Evolutionary conservation across 495 filamentous ascomycete species (phyloP).

Genomic region (Coniosporium apollinis): DNA sequence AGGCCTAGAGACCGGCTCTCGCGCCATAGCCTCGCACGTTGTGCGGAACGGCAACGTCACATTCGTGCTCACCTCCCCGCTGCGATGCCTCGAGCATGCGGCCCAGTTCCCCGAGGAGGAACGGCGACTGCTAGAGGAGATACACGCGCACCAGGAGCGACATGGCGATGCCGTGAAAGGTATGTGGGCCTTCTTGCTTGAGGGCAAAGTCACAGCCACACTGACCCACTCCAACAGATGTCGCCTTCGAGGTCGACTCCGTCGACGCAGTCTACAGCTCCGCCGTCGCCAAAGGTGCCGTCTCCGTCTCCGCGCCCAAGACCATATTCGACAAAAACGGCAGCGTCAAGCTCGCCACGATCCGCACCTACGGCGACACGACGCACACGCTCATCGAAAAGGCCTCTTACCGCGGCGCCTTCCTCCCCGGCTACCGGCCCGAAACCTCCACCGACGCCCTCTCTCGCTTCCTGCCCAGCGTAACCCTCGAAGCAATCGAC

Average conservation of each 20-base stretch:
- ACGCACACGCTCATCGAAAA: constrained; percentile 75
- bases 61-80: constrained; percentile 71
- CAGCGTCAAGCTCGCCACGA: constrained; percentile 49
- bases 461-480: constrained; percentile 32
- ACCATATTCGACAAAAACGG: constrained; percentile 33
- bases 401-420: constrained; percentile 44
- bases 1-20: constrained; percentile 72
- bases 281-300: constrained; percentile 54
- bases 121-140: constrained; percentile 40
- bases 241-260: constrained; percentile 81
- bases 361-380: constrained; percentile 81
- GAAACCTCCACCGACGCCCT: constrained; percentile 31
- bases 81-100: too few relatives aligned
- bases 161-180: constrained; percentile 89
- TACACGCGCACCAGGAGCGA: constrained; percentile 56
- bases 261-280: constrained; percentile 54
- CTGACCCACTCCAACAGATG: too few relatives aligned
- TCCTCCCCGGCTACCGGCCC: constrained; percentile 62
- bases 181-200: constrained; percentile 6
- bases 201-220: too few relatives aligned
- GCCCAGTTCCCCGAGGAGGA: too few relatives aligned
- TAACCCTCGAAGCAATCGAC: constrained; percentile 60
- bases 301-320: constrained; percentile 39
- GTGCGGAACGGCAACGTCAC: constrained; percentile 58
- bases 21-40: constrained; percentile 61